A percentile compares a stretch with the other conserved stretches of the same genome.
phyloP scores from a whole-genome alignment of 2,329 filamentous ascomycete species.

The Thyridium curvatum region DNA sequence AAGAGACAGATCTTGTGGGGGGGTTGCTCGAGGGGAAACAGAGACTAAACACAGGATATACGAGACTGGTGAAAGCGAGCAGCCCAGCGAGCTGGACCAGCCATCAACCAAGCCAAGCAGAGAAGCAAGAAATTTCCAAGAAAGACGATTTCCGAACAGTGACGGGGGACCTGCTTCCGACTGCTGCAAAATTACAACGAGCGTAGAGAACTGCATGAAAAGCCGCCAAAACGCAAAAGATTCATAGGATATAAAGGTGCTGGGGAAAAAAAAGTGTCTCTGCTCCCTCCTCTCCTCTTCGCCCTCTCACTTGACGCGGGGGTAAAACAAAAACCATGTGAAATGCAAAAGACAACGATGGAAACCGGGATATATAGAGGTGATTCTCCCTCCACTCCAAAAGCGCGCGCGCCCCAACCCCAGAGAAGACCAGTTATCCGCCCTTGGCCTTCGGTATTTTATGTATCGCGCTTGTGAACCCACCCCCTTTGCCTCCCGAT shows the following conservation, averaged over 20 bases:
- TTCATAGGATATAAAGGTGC: slow-evolving; percentile 9
- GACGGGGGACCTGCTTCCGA: slow-evolving; percentile 8
- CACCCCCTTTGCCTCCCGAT: too few species aligned
- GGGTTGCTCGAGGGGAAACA: background rate
- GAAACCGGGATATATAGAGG: too few species aligned
- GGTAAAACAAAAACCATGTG: too few species aligned
- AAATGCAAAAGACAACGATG: too few species aligned
- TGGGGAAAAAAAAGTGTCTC: too few species aligned
- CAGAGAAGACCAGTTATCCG: too few species aligned
- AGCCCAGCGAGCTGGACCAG: background rate
- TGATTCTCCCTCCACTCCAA: too few species aligned
- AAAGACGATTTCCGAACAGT: slow-evolving; percentile 9
- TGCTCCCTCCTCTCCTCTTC: slow-evolving; percentile 5
- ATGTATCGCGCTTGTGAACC: too few species aligned
- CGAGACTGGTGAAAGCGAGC: slow-evolving; percentile 5
- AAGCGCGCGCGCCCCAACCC: too few species aligned
- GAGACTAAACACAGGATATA: background rate
- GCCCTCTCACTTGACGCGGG: background rate
- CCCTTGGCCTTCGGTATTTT: too few species aligned
- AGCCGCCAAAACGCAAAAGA: slow-evolving; percentile 20
- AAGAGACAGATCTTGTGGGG: slow-evolving; percentile 1
- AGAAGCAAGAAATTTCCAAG: slow-evolving; percentile 4
- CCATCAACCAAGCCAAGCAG: background rate
- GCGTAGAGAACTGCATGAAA: slow-evolving; percentile 37
- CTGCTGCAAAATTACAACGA: slow-evolving; percentile 39